Evolutionary conservation across 2,329 filamentous ascomycete species (phyloP), one percentile per base, ranked within the genome.

Genomic region (Rutstroemia sp.): DNA sequence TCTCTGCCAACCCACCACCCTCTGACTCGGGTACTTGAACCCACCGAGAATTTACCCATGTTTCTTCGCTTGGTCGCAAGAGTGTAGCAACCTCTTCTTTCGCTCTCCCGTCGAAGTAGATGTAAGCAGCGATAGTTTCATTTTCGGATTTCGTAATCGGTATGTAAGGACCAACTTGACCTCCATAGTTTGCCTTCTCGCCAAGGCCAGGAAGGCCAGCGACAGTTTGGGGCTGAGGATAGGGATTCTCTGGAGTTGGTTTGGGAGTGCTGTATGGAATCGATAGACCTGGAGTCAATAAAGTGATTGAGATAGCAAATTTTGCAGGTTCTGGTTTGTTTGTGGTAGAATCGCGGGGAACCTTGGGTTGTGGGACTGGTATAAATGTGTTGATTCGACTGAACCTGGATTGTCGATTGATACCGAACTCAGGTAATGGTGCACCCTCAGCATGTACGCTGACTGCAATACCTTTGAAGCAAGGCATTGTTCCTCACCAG

Each of bases 1-100:
- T 85, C 76, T 99, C 94, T 30, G 94, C 94, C 47, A 99, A 81
- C 44, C 94, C 94, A 50, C 94, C 94, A 34, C 92, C 92, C 73
- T 97, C 92, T 23, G 87, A 83, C 27, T 92, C 86, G 2, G 92
- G 90, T 6, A 99, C 85, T 69, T 95, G 92, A 50, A 99, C 94
- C 94, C 94, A 99, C 66, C 94, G 81, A 56, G 91, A 96, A 69
- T 97, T 99, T 23, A 99, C 95, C 94, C 94, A 99, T 2, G 94
- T 99, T 74, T 99, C 94, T 70, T 97, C 94, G 23, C 94, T 92
- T 12, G 92, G 87, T 55, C 94, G 81, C 52, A 99, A 77, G 57
- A 99, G 77, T 12, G 94, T 99, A 52, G 94, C 94, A 3, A 99
- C 95, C 74, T 99, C 94, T 71, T 99, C 94, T 72, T 99, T 99